Evolutionary conservation across 2,329 filamentous ascomycete genomes (phyloP), one percentile per base, ranked within the genome.

Genomic region (Phoma herbarum): DNA sequence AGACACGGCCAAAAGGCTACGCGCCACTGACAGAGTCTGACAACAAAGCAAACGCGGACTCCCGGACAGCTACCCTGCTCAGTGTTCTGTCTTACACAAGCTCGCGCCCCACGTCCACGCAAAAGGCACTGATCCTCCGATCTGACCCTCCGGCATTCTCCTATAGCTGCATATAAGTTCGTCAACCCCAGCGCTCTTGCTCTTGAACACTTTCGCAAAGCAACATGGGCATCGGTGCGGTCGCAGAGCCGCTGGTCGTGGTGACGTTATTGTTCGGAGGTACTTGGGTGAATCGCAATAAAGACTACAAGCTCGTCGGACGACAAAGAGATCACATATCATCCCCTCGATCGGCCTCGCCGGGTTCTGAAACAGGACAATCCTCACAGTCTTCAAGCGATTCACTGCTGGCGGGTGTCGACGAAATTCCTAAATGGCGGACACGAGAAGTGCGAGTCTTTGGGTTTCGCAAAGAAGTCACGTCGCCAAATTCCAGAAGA

Each of bases 191-290:
- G 3, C 25, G 4, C 31, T 11, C 20, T 22, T 23, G 14, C 16
- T 28, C 5, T 23, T 29, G 22, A 33, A 10, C 12, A 25, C 37
- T 46, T 8, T 20, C 39, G 35, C 26, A 44, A 9, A 57, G 49
- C 52, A 72, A 11, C 58, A 86, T 86, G 84, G 85, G 84, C 33
- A 78, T 80, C 43, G 85, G 86, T 42, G 83, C 84, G 16, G 78
- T 87, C 59, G 75, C 88, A 53, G 87, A 89, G 66, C 87, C 86
- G n/a, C 75, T 87, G 14, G 80, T 87, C 2, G 86, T 89, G 29
- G 77, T 88, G 51, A 79, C 81, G 22, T 79, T 89, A 23, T 81
- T 89, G 14, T 82, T 86, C 57, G 84, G 84, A 55, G 86, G 87
- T 25, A 87, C 86, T 16, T 85, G 85, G 80, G 81, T 89, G 64